These are phyloP conservation scores for Saccharomycopsis hybrid DNA, from an alignment of 1,139 yeast species.

Conservation along the genomic window DNA sequence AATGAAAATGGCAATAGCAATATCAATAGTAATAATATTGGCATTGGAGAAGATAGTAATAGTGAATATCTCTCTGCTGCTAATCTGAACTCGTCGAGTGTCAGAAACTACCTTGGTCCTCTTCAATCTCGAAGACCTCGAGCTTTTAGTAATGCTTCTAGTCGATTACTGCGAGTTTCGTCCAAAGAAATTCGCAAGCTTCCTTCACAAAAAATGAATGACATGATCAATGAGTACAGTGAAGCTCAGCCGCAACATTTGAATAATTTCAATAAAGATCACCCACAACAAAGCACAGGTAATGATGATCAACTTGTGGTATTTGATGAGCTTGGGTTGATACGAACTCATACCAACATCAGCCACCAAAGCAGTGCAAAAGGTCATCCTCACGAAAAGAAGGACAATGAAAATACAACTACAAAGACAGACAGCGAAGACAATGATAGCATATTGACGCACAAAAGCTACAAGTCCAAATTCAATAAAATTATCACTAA, in stretches of 20 bases:
- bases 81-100: too few species aligned
- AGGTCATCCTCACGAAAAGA: background rate
- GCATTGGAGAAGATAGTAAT: background rate
- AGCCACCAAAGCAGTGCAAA: background rate
- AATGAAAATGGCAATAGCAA: background rate
- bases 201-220: slow-evolving; percentile 49
- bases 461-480: too few species aligned
- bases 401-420: too few species aligned
- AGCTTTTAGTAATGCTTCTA: background rate
- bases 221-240: slow-evolving; percentile 56
- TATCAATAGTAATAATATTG: background rate
- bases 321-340: slow-evolving; percentile 2
- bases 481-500: too few species aligned
- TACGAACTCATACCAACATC: background rate
- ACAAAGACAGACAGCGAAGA: too few species aligned
- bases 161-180: too few species aligned
- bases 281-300: background rate
- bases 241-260: too few species aligned
- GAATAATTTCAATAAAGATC: background rate
- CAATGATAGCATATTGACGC: too few species aligned
- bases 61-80: background rate
- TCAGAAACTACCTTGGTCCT: too few species aligned
- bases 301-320: background rate
- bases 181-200: too few species aligned
- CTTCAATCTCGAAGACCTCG: background rate